Evolutionary conservation across 2,329 filamentous ascomycete genomes (phyloP), one percentile per base, ranked within the genome.

Genomic region (Beauveria pseudobassiana): DNA sequence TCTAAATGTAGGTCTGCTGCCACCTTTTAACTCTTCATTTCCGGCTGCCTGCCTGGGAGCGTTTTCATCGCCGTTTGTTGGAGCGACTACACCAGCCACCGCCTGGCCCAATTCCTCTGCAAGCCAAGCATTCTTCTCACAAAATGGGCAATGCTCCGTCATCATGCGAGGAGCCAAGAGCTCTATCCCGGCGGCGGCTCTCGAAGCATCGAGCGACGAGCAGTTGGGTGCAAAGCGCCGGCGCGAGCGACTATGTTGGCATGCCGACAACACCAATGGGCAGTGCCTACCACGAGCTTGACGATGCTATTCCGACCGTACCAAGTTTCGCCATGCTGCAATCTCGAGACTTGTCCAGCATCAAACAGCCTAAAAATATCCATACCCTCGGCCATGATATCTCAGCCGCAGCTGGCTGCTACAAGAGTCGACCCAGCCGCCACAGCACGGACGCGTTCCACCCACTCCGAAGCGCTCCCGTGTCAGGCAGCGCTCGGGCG

Each of bases 81-180:
- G 9, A 26, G 51, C 34, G 20, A 24, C 51, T 9, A 18, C 51
- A 26, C 5, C 12, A 43, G 51, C 51, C 51, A n/a, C 8, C 20
- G 7, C 28, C 20, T 38, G 7, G 12, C 16, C 51, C 8, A 38
- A 28, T 40, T 34, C 45, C 28, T 24, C 22, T 20, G 42, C 45
- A 58, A 58, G 34, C 20, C 55, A 49, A 38, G 26, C 30, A 26
- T 26, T 20, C 6, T 38, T 18, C 8, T 40, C 18, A 42, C 12
- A 61, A 62, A 48, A 84, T 84, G 81, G 81, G 81, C 60, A 83
- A 83, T 69, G 71, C 74, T 51, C 71, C 77, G 61, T 84, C 80
- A 50, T 70, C 75, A 38, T 38, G 34, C 66, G 77, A 80, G 70
- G 74, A 74, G 69, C 71, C 73, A 63, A 65, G 72, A 68, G 63